phyloP scores from a whole-genome alignment of 148 eudicot species.

The Oxyria digyna region DNA sequence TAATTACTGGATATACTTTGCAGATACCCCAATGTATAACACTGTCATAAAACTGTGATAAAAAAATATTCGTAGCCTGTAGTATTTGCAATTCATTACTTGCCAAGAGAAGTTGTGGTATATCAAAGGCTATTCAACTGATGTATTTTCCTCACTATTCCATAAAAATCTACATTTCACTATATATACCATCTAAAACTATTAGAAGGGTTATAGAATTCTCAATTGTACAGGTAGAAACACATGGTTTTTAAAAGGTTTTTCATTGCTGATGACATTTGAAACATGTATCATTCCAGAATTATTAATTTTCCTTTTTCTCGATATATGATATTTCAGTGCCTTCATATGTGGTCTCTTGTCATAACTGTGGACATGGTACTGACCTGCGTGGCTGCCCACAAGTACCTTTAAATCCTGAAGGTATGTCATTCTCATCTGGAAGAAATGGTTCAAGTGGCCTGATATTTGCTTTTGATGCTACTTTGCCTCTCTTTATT shows the following conservation, averaged over 20 bases:
- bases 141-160: not conserved
- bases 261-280: not conserved
- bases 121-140: not conserved
- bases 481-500: not conserved
- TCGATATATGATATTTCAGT: slow-evolving; percentile 29
- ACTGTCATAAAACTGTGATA: not conserved
- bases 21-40: not conserved
- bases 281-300: not conserved
- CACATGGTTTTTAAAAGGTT: not conserved
- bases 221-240: too few relatives aligned
- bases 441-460: not conserved
- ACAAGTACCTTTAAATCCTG: slow-evolving; percentile 69
- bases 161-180: not conserved
- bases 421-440: slow-evolving; percentile 39
- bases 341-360: slow-evolving; percentile 74
- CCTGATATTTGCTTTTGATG: too few relatives aligned
- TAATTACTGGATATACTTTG: not conserved
- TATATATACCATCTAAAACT: not conserved
- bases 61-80: not conserved
- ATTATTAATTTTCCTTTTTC: not conserved
- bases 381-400: slow-evolving; percentile 95
- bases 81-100: not conserved
- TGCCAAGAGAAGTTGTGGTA: not conserved
- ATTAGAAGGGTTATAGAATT: not conserved
- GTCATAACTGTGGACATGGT: slow-evolving; percentile 96